Conservation (phyloP, 1,284 basidiomycete genomes). For the Naganishia liquefaciens region DNA sequence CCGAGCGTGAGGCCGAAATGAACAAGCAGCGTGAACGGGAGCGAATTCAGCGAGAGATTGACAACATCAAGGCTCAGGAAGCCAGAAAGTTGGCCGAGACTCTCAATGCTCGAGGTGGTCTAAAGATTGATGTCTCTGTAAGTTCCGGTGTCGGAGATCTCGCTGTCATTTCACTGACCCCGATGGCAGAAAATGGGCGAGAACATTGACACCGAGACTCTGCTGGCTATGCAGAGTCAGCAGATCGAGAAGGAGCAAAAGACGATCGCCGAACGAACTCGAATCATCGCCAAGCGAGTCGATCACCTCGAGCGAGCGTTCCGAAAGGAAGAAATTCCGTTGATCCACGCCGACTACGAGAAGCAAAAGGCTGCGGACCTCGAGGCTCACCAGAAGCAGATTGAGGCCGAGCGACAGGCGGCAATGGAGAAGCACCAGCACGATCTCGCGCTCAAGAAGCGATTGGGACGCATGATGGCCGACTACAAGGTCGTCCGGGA, state of each 20-base stretch:
- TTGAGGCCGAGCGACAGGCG: constrained; percentile 64
- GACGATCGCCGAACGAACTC: constrained; percentile 78
- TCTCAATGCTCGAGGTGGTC: constrained; percentile 77
- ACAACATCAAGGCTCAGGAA: constrained; percentile 78
- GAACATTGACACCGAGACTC: constrained; percentile 79
- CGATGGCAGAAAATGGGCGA: constrained; percentile 67
- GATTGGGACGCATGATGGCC: constrained; percentile 71
- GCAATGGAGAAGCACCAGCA: constrained; percentile 67
- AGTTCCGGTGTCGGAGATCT: constrained; percentile 40
- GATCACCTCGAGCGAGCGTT: constrained; percentile 96
- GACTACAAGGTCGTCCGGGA: constrained; percentile 71
- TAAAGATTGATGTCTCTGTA: constrained; percentile 82
- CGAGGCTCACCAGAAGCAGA: constrained; percentile 67
- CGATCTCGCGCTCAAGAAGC: constrained; percentile 74
- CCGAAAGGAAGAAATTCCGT: constrained; percentile 87
- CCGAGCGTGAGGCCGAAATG: constrained; percentile 67
- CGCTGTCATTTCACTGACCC: background rate
- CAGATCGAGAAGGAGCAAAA: constrained; percentile 97
- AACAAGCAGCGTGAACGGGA: constrained; percentile 72
- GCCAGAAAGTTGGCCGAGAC: constrained; percentile 86
- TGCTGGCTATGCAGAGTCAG: constrained; percentile 89
- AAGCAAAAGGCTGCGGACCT: constrained; percentile 77
- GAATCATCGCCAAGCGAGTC: constrained; percentile 83
- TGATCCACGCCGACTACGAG: constrained; percentile 85
- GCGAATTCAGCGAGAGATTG: constrained; percentile 77